Conservation (phyloP, 768 basidiomycete genomes). For the Macrolepiota fuliginosa region DNA sequence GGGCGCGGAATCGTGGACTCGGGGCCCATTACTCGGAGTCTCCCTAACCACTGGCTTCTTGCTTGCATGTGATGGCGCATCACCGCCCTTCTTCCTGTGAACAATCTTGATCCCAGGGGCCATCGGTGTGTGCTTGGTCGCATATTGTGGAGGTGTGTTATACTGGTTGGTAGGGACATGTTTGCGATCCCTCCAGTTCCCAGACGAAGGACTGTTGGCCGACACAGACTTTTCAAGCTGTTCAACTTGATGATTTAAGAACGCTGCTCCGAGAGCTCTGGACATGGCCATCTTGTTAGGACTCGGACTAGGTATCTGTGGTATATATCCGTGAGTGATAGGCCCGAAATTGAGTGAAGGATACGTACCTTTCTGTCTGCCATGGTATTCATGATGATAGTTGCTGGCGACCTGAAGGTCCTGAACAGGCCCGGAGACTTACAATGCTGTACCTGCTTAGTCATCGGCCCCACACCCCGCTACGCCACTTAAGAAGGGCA, state of each 20-base stretch:
- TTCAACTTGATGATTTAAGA: conserved; percentile 84
- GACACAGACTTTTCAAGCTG: conserved; percentile 79
- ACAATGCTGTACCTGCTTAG: conserved; percentile 14
- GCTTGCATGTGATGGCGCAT: conserved; percentile 18
- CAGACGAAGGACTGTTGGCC: conserved; percentile 43
- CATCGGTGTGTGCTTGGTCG: conserved; percentile 29
- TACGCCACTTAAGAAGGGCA: not conserved
- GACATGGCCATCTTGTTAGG: conserved; percentile 78
- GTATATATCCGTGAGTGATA: not conserved
- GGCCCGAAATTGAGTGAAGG: not conserved
- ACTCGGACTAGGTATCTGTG: conserved; percentile 26
- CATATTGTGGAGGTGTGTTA: conserved; percentile 19
- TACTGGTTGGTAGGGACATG: conserved; percentile 12
- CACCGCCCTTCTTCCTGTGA: conserved; percentile 27
- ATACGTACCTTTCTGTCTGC: conserved; percentile 28
- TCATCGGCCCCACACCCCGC: conserved; percentile 8
- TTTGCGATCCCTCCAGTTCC: conserved; percentile 60
- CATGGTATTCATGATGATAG: conserved; percentile 20
- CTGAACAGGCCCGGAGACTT: not conserved
- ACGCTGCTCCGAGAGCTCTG: conserved; percentile 82
- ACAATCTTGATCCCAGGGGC: conserved; percentile 30
- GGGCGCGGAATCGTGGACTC: not conserved
- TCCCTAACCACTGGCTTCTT: conserved; percentile 15
- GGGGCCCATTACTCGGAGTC: conserved; percentile 2
- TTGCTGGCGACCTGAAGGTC: conserved; percentile 6